A percentile compares a stretch with the other conserved stretches of the same genome.
phyloP scores from a whole-genome alignment of 805 yeast species.

The Teunomyces stri region DNA sequence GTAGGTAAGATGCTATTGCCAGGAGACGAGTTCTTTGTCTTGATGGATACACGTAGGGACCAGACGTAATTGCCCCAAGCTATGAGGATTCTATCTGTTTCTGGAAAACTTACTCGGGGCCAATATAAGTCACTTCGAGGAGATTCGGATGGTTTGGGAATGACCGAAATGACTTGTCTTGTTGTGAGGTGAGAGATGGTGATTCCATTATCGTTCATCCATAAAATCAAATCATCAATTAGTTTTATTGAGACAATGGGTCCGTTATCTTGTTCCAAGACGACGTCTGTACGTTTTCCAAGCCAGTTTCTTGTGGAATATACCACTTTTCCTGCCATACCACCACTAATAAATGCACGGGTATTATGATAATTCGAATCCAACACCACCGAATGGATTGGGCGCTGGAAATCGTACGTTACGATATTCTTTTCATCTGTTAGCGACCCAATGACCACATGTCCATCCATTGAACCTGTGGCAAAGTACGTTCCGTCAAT shows the following conservation, averaged over 20 bases:
- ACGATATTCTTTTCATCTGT: constrained; percentile 58
- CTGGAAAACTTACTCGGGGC: constrained; percentile 72
- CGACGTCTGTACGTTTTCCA: constrained; percentile 71
- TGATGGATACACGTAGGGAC: constrained; percentile 49
- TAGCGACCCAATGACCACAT: constrained; percentile 77
- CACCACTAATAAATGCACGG: constrained; percentile 78
- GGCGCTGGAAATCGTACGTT: constrained; percentile 82
- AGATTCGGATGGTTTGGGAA: constrained; percentile 54
- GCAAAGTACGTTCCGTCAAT: constrained; percentile 76
- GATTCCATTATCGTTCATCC: constrained; percentile 86
- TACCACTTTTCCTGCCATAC: constrained; percentile 80
- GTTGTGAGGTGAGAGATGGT: constrained; percentile 59
- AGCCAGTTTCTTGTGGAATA: constrained; percentile 82
- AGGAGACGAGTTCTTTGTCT: constrained; percentile 8
- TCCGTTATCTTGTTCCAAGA: constrained; percentile 58
- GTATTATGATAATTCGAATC: constrained; percentile 64
- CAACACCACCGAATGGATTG: constrained; percentile 81
- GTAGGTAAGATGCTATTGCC: constrained; percentile 31
- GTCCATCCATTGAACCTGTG: constrained; percentile 92
- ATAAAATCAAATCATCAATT: constrained; percentile 63
- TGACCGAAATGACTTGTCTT: constrained; percentile 45
- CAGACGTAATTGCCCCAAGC: constrained; percentile 86
- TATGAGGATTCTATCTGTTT: constrained; percentile 61
- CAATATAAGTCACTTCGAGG: constrained; percentile 77
- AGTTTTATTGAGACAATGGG: constrained; percentile 69